Evolutionary conservation across 73 alveolate genomes (phyloP).

Genomic region (Paramecium sonneborni): DNA sequence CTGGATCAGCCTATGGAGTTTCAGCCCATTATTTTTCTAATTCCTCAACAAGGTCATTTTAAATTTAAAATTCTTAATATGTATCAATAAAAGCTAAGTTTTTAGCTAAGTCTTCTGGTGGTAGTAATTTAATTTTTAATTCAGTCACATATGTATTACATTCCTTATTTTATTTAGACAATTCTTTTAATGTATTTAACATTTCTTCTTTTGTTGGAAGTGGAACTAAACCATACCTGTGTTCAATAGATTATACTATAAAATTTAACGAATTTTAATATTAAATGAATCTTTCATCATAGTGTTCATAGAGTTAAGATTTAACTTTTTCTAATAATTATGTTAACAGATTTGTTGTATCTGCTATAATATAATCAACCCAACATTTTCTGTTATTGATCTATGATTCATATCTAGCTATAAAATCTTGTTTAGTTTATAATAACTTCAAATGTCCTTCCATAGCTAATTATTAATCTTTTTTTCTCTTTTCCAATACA

Average conservation of each 20-base stretch:
- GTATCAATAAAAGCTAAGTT: conserved; percentile 14
- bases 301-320: background rate
- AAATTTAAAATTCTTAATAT: background rate
- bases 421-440: background rate
- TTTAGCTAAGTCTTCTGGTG: conserved; percentile 29
- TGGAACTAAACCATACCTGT: background rate
- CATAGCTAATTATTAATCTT: conserved; percentile 2
- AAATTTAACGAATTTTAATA: background rate
- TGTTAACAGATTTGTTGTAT: background rate
- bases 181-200: background rate
- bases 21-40: conserved; percentile 22
- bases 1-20: background rate
- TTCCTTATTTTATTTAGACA: background rate
- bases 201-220: conserved; percentile 31
- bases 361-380: background rate
- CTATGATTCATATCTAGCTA: background rate
- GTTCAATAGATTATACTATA: background rate
- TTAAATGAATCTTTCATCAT: background rate
- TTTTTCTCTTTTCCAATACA: background rate
- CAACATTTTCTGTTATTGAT: background rate
- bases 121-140: background rate
- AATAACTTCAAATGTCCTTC: conserved; percentile 33
- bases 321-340: background rate
- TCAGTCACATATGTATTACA: background rate
- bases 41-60: conserved; percentile 9